Evolutionary conservation across 2,329 filamentous ascomycete genomes (phyloP).

Genomic region (Sporothrix brunneoviolacea): DNA sequence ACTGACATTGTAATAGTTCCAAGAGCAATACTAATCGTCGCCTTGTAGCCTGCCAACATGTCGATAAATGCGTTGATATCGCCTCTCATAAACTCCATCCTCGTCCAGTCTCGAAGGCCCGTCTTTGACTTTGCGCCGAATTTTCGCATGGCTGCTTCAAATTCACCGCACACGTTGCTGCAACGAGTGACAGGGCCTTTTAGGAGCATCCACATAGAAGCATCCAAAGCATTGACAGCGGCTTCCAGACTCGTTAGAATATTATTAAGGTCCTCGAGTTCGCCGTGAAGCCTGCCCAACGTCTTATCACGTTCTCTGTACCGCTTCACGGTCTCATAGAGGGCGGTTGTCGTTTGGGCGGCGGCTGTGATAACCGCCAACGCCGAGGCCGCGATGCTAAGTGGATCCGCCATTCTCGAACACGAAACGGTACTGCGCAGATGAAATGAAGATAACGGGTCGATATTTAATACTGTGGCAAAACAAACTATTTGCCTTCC

Average conservation of each 20-base stretch:
- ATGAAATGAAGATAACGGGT: no score
- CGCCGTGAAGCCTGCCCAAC: no score
- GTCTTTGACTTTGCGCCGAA: slow-evolving; percentile 29
- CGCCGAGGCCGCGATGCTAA: background rate
- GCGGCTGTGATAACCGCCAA: slow-evolving; percentile 28
- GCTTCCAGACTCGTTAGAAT: slow-evolving; percentile 27
- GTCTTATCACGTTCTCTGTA: no score
- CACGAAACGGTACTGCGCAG: no score
- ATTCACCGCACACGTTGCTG: slow-evolving; percentile 30
- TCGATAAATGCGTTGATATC: slow-evolving; percentile 35
- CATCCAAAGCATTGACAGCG: slow-evolving; percentile 19
- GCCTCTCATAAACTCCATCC: slow-evolving; percentile 35
- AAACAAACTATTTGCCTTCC: no score
- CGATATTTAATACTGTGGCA: no score
- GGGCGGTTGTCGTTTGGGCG: slow-evolving; percentile 28
- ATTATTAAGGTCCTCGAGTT: slow-evolving; percentile 27
- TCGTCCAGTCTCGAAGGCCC: slow-evolving; percentile 32
- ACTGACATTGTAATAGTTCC: no score
- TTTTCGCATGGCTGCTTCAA: slow-evolving; percentile 29
- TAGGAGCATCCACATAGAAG: slow-evolving; percentile 27
- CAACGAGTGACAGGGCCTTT: slow-evolving; percentile 31
- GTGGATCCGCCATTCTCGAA: background rate
- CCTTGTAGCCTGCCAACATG: slow-evolving; percentile 31
- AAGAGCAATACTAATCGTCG: no score
- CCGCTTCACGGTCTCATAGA: slow-evolving; percentile 28